These are phyloP conservation scores for Persicaria maculosa DNA, from an alignment of 148 eudicot genomes.

Conservation along the genomic window DNA sequence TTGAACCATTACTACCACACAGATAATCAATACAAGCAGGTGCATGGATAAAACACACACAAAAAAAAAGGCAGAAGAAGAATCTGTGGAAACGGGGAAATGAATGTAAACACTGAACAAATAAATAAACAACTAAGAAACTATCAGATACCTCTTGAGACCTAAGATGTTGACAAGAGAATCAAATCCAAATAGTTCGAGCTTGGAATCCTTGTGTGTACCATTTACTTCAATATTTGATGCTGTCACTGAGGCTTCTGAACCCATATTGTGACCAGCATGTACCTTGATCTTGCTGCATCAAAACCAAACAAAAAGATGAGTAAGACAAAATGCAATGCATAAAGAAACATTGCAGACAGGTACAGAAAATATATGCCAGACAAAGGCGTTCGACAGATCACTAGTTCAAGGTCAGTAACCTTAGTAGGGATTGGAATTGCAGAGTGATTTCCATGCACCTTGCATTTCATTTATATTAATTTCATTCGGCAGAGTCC, in stretches of 20 bases:
- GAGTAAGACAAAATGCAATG: not conserved
- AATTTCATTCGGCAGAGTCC: not conserved
- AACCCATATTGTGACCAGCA: conserved; percentile 3
- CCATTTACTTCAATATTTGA: conserved; percentile 48
- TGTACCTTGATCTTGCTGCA: not conserved
- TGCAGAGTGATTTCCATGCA: not conserved
- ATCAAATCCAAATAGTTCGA: conserved; percentile 97
- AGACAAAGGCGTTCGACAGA: not conserved
- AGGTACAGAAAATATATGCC: not conserved
- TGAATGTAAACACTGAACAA: not conserved
- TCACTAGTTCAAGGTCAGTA: not conserved
- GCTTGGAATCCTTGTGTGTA: conserved; percentile 63
- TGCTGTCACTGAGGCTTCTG: conserved; percentile 34
- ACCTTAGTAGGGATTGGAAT: not conserved
- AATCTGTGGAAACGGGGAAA: not conserved
- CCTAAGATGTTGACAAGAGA: conserved; percentile 97
- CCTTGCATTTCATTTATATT: not conserved
- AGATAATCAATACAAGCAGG: not conserved
- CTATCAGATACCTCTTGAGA: conserved; percentile 68
- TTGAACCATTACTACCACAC: not conserved
- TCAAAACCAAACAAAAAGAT: not conserved
- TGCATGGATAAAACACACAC: not conserved
- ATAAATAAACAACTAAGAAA: not conserved
- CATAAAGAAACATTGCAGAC: not conserved
- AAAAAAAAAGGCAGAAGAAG: not conserved